Evolutionary conservation across 2,329 filamentous ascomycete species (phyloP).

Genomic region (Dryadomyces sulphureus): DNA sequence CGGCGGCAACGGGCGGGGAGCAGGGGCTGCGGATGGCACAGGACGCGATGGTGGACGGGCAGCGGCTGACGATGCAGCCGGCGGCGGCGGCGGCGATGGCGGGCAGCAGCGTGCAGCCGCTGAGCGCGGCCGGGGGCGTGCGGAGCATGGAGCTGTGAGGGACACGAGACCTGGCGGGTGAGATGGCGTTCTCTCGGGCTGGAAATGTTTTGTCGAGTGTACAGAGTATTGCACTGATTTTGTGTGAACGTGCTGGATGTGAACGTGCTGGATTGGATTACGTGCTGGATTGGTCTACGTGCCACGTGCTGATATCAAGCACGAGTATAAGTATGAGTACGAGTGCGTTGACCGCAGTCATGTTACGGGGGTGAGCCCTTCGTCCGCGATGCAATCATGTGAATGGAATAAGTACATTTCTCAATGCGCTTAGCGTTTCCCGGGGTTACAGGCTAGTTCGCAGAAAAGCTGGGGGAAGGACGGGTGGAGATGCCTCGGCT

Average conservation of each 20-base stretch:
- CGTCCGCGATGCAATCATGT: conserved; percentile 3
- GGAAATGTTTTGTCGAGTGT: background rate
- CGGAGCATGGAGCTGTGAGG: conserved; percentile 35
- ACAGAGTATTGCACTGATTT: too few species aligned
- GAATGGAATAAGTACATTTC: background rate
- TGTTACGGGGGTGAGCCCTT: background rate
- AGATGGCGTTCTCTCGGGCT: conserved; percentile 7
- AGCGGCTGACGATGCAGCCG: conserved; percentile 38
- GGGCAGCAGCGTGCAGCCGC: conserved; percentile 34
- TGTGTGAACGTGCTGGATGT: background rate
- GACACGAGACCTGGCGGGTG: conserved; percentile 3
- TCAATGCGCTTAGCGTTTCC: too few species aligned
- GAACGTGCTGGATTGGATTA: background rate
- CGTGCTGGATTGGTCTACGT: too few species aligned
- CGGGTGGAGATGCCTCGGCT: conserved; percentile 4
- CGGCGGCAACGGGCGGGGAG: conserved; percentile 31
- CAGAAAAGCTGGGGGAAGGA: conserved; percentile 1
- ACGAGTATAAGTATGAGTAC: background rate
- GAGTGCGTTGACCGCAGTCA: background rate
- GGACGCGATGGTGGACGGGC: conserved; percentile 31
- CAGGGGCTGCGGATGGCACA: conserved; percentile 32
- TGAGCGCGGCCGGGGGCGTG: conserved; percentile 38
- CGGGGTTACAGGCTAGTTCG: background rate
- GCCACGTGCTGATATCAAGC: too few species aligned
- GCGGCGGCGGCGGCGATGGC: conserved; percentile 22